These are phyloP conservation scores for Cryptomeria japonica DNA, from an alignment of 75 land plant species.

Conservation along the genomic window DNA sequence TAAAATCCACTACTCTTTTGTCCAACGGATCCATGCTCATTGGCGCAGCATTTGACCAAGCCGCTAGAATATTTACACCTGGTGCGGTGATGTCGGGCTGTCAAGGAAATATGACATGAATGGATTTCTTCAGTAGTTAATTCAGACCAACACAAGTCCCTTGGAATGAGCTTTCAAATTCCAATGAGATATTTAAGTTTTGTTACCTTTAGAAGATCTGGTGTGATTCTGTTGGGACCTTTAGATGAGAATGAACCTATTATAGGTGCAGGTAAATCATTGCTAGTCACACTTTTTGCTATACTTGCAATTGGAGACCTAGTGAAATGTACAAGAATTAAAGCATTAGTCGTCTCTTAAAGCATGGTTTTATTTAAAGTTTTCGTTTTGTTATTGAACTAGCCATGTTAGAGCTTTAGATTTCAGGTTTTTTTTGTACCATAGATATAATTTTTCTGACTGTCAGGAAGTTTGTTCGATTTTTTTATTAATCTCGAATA, in stretches of 20 bases:
- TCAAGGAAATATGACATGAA: background rate
- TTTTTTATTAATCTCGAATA: no score
- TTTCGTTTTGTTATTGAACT: background rate
- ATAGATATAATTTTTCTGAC: no score
- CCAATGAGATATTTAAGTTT: background rate
- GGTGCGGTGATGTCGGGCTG: conserved; percentile 9
- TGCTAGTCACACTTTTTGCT: conserved; percentile 7
- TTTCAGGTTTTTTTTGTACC: background rate
- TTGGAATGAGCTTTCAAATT: background rate
- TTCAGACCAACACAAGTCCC: background rate
- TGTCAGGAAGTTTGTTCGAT: background rate
- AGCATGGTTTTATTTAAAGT: background rate
- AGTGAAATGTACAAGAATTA: background rate
- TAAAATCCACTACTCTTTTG: background rate
- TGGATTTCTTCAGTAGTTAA: background rate
- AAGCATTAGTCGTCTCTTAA: conserved; percentile 6
- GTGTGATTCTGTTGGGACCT: conserved; percentile 27
- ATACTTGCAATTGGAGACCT: conserved; percentile 32
- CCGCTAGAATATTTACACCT: conserved; percentile 14
- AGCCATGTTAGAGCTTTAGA: background rate
- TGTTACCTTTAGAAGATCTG: conserved; percentile 34
- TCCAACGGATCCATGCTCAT: background rate
- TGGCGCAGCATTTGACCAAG: conserved; percentile 6
- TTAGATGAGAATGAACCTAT: conserved; percentile 44
- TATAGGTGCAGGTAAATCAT: conserved; percentile 12